Percentiles rank a stretch among this genome's conserved stretches.
Conservation (phyloP, 768 basidiomycete species). For the Daedaleopsis nitida region DNA sequence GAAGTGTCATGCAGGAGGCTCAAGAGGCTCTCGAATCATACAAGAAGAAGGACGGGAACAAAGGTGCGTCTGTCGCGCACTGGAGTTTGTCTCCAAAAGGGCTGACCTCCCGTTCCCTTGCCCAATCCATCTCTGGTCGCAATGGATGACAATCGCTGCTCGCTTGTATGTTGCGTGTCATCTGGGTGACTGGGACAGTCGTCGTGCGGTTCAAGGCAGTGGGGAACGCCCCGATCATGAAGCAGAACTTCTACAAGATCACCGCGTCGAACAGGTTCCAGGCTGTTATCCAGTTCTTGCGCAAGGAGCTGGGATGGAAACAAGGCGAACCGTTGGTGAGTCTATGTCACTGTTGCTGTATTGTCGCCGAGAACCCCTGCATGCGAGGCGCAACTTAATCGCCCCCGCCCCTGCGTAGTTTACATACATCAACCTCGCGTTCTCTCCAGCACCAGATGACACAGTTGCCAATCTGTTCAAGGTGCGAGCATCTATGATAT, state of each 20-base stretch:
- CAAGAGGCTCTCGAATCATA: constrained; percentile 80
- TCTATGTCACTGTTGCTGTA: background rate
- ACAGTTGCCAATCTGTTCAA: constrained; percentile 72
- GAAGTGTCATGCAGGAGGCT: constrained; percentile 44
- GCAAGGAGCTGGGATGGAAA: constrained; percentile 89
- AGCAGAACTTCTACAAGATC: constrained; percentile 98
- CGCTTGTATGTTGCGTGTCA: too few relatives aligned
- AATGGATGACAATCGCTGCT: background rate
- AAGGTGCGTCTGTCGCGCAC: constrained; percentile 49
- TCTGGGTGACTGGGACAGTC: constrained; percentile 49
- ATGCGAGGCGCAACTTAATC: background rate
- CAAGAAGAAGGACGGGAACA: constrained; percentile 82
- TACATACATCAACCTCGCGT: constrained; percentile 78
- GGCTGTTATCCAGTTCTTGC: constrained; percentile 90
- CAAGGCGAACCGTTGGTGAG: constrained; percentile 81
- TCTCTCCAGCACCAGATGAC: constrained; percentile 77
- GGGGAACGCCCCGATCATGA: constrained; percentile 98
- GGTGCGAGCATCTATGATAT: constrained; percentile 34
- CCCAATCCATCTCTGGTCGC: background rate
- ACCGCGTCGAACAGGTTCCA: constrained; percentile 93
- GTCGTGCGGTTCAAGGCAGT: constrained; percentile 97
- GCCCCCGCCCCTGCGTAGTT: constrained; percentile 43
- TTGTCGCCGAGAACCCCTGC: too few relatives aligned
- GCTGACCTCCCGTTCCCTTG: background rate
- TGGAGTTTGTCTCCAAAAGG: background rate